Percentiles rank a stretch among this genome's conserved stretches.
Conservation (phyloP, 805 yeast species). For the Candida alai region DNA sequence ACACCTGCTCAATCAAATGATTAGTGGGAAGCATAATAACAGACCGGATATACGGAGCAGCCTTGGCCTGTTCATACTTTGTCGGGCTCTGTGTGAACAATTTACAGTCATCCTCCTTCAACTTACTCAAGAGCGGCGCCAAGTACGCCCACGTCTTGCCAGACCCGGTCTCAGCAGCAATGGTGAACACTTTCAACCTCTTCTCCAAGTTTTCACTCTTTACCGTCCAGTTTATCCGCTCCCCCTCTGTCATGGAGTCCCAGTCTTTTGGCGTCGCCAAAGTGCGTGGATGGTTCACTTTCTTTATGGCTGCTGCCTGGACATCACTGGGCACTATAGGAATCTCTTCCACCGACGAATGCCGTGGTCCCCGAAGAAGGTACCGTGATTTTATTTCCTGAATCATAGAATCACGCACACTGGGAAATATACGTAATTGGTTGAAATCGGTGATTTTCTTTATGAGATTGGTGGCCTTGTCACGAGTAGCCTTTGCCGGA, state of each 20-base stretch:
- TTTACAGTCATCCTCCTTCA: constrained; percentile 53
- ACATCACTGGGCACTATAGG: constrained; percentile 67
- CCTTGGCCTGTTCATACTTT: constrained; percentile 20
- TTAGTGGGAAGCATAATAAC: constrained; percentile 86
- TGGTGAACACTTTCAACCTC: constrained; percentile 56
- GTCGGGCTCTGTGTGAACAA: constrained; percentile 16
- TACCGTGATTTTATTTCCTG: constrained; percentile 45
- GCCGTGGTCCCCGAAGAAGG: constrained; percentile 29
- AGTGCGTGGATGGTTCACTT: constrained; percentile 41
- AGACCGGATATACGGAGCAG: constrained; percentile 48
- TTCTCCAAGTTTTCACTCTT: constrained; percentile 26
- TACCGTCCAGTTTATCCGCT: constrained; percentile 23
- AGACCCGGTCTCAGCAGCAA: constrained; percentile 96
- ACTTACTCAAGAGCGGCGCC: constrained; percentile 65
- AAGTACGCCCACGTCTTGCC: constrained; percentile 95
- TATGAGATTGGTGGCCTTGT: constrained; percentile 20
- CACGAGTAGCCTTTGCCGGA: constrained; percentile 38
- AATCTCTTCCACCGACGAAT: constrained; percentile 27
- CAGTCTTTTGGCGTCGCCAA: constrained; percentile 19
- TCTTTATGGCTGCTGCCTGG: constrained; percentile 70
- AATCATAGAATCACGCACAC: constrained; percentile 57
- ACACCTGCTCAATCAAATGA: constrained; percentile 82
- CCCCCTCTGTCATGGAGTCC: constrained; percentile 15
- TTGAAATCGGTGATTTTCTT: constrained; percentile 58
- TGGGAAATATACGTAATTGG: constrained; percentile 64